Base-by-base conservation (phyloP, 768 basidiomycete genomes). In the Mycena metata region DNA sequence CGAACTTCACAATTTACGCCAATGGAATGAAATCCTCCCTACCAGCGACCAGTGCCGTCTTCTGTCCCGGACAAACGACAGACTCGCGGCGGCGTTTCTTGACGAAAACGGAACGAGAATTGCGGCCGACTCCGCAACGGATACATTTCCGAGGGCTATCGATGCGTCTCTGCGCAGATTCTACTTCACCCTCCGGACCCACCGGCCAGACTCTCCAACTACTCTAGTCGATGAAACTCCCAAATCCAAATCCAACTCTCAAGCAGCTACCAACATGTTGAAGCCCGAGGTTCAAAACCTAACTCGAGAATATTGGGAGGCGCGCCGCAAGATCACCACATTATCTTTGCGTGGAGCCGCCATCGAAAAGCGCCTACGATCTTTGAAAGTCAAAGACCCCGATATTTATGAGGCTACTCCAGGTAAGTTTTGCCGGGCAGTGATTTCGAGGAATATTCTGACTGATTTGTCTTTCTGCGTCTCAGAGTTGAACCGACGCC, bases 261-360 rank as follows among this genome's bases (percentile, higher is more conserved):
- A 49, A 24, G 9, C 5, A 24, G 60, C 30, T 30, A 62, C 26
- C 36, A 56, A 17, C 3, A 30, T 55, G 24, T 15, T 39, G 21
- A 54, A 19, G 41, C 60, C 60, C 33, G 54, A 62, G 15, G 21
- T 45, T 43, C 66, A 67, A 39, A 36, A 43, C 2, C 23, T 50
- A 21, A 62, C 66, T 42, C 60, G 66, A n/a, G 36, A 62, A 49
- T 67, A 62, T 42, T 67, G 66, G 66, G 66, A 67, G 36, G 26
- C 23, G 23, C 66, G 66, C 43, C 66, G 66, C 11, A 49, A 62
- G 24, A 57, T 62, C 16, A 35, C 55, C 17, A 5, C 60, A 11
- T 19, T 33, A 12, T 54, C 49, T 36, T 21, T 49, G 21, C 60
- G 66, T 16, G 60, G 60, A 36, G 36, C 42, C 5, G 49, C 39